These are phyloP conservation scores for Penicillium brevicompactum DNA, from an alignment of 2,329 filamentous ascomycete genomes.

Conservation along the genomic window DNA sequence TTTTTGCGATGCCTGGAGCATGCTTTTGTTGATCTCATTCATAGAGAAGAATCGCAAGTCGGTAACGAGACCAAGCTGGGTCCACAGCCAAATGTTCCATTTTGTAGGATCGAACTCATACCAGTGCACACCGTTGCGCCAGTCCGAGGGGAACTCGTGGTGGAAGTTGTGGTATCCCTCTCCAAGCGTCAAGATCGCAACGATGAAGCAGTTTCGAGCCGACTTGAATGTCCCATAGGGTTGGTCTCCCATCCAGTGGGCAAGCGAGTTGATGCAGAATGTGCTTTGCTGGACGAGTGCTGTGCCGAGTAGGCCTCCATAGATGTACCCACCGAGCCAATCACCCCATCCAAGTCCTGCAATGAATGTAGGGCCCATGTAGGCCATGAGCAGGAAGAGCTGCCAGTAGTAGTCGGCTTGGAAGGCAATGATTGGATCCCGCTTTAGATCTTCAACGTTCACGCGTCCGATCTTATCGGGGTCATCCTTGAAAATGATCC, in stretches of 20 bases:
- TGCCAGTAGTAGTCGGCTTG: slow-evolving; percentile 75
- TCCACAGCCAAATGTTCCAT: slow-evolving; percentile 79
- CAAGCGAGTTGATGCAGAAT: slow-evolving; percentile 86
- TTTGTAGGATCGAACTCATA: slow-evolving; percentile 87
- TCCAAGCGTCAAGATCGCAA: slow-evolving; percentile 76
- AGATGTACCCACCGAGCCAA: slow-evolving; percentile 76
- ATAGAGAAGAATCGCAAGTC: slow-evolving; percentile 83
- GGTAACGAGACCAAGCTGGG: slow-evolving; percentile 76
- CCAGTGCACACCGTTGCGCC: slow-evolving; percentile 85
- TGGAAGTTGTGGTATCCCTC: slow-evolving; percentile 93
- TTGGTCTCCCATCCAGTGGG: slow-evolving; percentile 85
- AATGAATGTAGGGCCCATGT: slow-evolving; percentile 71
- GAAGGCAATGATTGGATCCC: slow-evolving; percentile 78
- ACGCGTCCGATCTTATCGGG: slow-evolving; percentile 70
- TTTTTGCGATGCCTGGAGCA: slow-evolving; percentile 81
- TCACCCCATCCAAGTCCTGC: slow-evolving; percentile 75
- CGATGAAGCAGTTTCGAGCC: slow-evolving; percentile 79
- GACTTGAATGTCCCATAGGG: slow-evolving; percentile 87
- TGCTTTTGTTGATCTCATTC: slow-evolving; percentile 88
- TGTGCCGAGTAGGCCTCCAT: slow-evolving; percentile 76
- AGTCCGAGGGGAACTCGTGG: slow-evolving; percentile 87
- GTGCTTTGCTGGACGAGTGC: slow-evolving; percentile 86
- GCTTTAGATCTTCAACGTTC: slow-evolving; percentile 82
- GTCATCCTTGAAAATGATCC: slow-evolving; percentile 91
- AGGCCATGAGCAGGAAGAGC: slow-evolving; percentile 63